Conservation (phyloP, 805 yeast genomes). For the Cyberlindnera veronae region DNA sequence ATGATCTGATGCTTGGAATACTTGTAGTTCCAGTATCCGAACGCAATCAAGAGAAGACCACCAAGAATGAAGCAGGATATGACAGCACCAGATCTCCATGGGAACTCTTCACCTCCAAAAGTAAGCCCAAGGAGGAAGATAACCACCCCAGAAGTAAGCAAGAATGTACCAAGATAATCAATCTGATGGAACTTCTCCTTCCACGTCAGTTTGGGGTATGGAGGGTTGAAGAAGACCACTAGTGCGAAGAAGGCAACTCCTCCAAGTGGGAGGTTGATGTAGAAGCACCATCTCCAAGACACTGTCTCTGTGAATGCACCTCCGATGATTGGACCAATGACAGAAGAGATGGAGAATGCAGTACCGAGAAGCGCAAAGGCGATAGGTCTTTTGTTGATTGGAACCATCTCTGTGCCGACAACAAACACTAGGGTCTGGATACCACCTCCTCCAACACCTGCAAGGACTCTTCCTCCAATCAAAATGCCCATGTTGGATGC, state of each 20-base stretch:
- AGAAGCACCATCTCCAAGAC: slow-evolving; percentile 73
- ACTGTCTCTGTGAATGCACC: slow-evolving; percentile 58
- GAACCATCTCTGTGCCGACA: slow-evolving; percentile 50
- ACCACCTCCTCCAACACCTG: slow-evolving; percentile 72
- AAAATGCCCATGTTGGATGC: slow-evolving; percentile 53
- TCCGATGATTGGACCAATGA: slow-evolving; percentile 62
- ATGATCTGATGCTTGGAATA: slow-evolving; percentile 14
- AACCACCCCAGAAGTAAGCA: slow-evolving; percentile 41
- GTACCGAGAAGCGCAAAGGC: slow-evolving; percentile 21
- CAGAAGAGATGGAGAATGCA: slow-evolving; percentile 46
- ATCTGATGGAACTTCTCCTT: slow-evolving; percentile 37
- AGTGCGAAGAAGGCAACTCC: slow-evolving; percentile 42
- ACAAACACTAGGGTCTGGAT: slow-evolving; percentile 54
- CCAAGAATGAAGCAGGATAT: slow-evolving; percentile 33
- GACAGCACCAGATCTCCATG: slow-evolving; percentile 54
- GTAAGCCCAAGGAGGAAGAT: slow-evolving; percentile 46
- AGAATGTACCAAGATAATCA: slow-evolving; percentile 47
- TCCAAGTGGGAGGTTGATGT: slow-evolving; percentile 56
- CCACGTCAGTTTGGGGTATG: slow-evolving; percentile 37
- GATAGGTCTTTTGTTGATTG: slow-evolving; percentile 28
- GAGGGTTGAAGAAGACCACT: slow-evolving; percentile 40
- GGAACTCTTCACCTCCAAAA: slow-evolving; percentile 48
- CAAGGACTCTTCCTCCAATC: slow-evolving; percentile 67
- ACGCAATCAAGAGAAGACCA: not conserved
- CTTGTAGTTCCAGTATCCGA: slow-evolving; percentile 3